Conservation (phyloP, 2,329 filamentous ascomycete species). For the Fusarium sp. region DNA sequence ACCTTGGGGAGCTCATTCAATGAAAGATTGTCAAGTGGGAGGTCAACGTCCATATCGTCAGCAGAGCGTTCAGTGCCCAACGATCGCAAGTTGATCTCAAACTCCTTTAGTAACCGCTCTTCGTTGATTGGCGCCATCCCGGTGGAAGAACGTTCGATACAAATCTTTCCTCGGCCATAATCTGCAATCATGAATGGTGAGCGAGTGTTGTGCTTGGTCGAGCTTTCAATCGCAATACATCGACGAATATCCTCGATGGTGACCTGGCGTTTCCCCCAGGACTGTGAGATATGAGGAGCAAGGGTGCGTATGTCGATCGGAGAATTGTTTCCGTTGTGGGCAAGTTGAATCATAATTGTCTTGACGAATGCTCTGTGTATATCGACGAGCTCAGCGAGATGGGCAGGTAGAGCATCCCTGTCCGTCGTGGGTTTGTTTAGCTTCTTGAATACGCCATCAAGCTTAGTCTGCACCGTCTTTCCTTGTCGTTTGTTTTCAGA, state of each 20-base stretch:
- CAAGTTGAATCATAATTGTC: constrained; percentile 75
- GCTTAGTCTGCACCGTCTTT: constrained; percentile 51
- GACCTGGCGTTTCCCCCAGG: constrained; percentile 79
- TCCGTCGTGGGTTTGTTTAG: constrained; percentile 38
- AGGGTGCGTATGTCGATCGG: constrained; percentile 74
- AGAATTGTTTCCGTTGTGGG: constrained; percentile 72
- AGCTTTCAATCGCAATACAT: constrained; percentile 71
- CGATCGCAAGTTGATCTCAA: constrained; percentile 64
- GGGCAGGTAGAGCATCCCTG: constrained; percentile 58
- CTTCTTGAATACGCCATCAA: constrained; percentile 58
- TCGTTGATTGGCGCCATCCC: constrained; percentile 59
- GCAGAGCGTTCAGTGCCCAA: constrained; percentile 55
- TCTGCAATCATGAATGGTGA: constrained; percentile 61
- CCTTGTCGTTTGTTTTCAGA: constrained; percentile 47
- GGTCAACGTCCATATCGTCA: constrained; percentile 45
- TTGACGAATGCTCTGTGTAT: constrained; percentile 76
- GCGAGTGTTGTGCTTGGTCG: constrained; percentile 47
- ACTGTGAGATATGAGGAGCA: constrained; percentile 70
- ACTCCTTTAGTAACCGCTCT: constrained; percentile 64
- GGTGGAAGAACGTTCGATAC: constrained; percentile 65
- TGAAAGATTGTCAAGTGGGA: constrained; percentile 58
- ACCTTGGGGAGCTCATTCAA: constrained; percentile 59
- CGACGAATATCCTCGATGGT: constrained; percentile 73
- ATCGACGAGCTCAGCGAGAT: constrained; percentile 69
- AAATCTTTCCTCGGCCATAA: constrained; percentile 67